These are phyloP conservation scores for Rubroboletus pulcherrimus DNA, from an alignment of 768 basidiomycete species.

Conservation along the genomic window DNA sequence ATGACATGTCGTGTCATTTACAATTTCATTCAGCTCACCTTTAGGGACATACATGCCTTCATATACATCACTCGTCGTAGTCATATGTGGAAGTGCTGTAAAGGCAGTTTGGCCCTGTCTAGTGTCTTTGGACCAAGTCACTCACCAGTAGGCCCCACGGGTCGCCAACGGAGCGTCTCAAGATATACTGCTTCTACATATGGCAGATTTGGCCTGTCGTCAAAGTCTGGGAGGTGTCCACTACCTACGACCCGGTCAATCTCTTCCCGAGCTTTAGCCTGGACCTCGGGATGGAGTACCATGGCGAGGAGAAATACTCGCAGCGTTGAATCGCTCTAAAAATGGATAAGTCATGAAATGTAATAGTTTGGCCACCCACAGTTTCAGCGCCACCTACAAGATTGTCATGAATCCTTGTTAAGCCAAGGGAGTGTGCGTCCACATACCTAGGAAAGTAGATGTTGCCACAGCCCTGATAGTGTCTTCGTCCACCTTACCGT, in stretches of 20 bases:
- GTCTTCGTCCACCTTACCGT: constrained; percentile 1
- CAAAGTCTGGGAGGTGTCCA: constrained; percentile 27
- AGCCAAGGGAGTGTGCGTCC: background rate
- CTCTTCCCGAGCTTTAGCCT: constrained; percentile 30
- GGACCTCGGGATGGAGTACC: constrained; percentile 31
- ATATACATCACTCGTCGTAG: constrained; percentile 23
- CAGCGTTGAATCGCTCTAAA: constrained; percentile 15
- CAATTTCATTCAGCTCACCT: constrained; percentile 8
- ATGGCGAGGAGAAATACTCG: constrained; percentile 33
- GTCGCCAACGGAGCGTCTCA: constrained; percentile 33
- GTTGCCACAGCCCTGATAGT: constrained; percentile 23
- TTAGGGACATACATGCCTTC: constrained; percentile 31
- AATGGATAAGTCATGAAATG: background rate
- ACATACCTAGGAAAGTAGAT: constrained; percentile 23
- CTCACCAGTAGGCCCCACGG: constrained; percentile 27
- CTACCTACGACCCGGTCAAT: constrained; percentile 31
- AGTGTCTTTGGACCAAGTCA: background rate
- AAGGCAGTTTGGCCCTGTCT: background rate
- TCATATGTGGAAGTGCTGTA: constrained; percentile 24
- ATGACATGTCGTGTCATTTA: background rate
- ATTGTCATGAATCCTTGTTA: background rate
- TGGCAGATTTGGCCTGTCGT: constrained; percentile 27
- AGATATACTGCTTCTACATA: constrained; percentile 30
- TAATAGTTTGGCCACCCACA: constrained; percentile 6
- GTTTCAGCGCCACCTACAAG: constrained; percentile 27